phyloP scores from a whole-genome alignment of 805 yeast genomes.

The Yamadazyma sp. region DNA sequence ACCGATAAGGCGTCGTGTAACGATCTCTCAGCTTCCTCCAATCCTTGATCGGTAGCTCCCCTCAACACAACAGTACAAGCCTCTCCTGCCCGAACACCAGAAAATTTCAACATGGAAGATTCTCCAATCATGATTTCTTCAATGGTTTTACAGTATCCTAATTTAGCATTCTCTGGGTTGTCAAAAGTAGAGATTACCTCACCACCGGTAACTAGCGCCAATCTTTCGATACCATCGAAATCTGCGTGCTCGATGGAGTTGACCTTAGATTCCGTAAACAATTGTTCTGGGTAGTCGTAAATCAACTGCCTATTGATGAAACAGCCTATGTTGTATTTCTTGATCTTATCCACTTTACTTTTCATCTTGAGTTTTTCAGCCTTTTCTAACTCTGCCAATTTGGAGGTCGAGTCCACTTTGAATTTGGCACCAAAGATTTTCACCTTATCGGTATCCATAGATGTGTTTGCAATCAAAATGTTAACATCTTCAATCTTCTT shows the following conservation, averaged over 20 bases:
- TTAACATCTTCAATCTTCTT: conserved; percentile 78
- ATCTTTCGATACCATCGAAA: conserved; percentile 95
- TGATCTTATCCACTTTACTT: conserved; percentile 81
- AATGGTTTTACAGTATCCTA: conserved; percentile 85
- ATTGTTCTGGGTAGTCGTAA: conserved; percentile 97
- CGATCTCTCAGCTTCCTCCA: conserved; percentile 48
- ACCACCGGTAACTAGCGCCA: conserved; percentile 96
- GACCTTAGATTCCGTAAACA: conserved; percentile 82
- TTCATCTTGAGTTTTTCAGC: conserved; percentile 96
- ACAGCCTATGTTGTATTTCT: conserved; percentile 81
- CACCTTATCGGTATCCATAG: conserved; percentile 96
- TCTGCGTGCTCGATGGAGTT: conserved; percentile 98
- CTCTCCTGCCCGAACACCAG: conserved; percentile 94
- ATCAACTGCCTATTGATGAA: conserved; percentile 95
- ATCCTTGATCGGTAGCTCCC: conserved; percentile 48
- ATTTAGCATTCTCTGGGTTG: conserved; percentile 77
- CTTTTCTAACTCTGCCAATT: conserved; percentile 88
- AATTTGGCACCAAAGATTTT: conserved; percentile 97
- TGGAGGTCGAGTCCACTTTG: conserved; percentile 92
- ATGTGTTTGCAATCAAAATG: conserved; percentile 90
- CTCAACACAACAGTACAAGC: conserved; percentile 95
- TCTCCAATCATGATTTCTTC: conserved; percentile 95
- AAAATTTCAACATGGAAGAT: conserved; percentile 82
- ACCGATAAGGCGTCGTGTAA: conserved; percentile 96
- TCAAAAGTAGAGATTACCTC: conserved; percentile 97